Evolutionary conservation across 768 basidiomycete genomes (phyloP).

Genomic region (Pisolithus sp.): DNA sequence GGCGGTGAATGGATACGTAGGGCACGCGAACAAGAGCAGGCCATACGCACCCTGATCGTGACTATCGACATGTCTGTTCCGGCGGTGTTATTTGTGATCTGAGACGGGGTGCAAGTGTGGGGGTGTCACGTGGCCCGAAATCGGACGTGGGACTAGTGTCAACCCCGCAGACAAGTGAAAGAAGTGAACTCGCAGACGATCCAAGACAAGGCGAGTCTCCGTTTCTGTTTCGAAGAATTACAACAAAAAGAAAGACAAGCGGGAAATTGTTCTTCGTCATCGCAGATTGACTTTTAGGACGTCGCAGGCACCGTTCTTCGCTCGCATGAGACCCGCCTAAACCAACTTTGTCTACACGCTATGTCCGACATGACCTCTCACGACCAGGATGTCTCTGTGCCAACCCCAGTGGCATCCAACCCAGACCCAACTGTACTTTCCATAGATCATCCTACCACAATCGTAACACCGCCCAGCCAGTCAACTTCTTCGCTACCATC

Average conservation of each 20-base stretch:
- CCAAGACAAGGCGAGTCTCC: neutral
- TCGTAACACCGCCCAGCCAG: conserved; percentile 11
- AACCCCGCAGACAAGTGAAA: no score
- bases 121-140: conserved; percentile 2
- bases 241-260: neutral
- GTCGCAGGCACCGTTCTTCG: neutral
- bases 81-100: neutral
- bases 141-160: neutral
- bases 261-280: neutral
- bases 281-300: neutral
- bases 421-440: conserved; percentile 20
- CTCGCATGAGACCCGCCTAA: conserved; percentile 17
- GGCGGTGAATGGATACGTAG: neutral
- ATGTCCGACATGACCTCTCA: conserved; percentile 22
- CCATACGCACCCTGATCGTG: conserved; percentile 52
- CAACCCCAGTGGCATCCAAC: conserved; percentile 2
- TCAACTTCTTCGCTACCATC: conserved; percentile 13
- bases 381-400: conserved; percentile 14
- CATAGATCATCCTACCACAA: conserved; percentile 19
- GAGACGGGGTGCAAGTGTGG: neutral
- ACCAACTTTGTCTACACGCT: conserved; percentile 4
- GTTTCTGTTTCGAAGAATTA: neutral
- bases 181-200: no score
- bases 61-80: conserved; percentile 52
- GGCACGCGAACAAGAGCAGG: conserved; percentile 5